These are phyloP conservation scores for Colletotrichum sp. DNA, from an alignment of 2,329 filamentous ascomycete genomes.

Conservation along the genomic window DNA sequence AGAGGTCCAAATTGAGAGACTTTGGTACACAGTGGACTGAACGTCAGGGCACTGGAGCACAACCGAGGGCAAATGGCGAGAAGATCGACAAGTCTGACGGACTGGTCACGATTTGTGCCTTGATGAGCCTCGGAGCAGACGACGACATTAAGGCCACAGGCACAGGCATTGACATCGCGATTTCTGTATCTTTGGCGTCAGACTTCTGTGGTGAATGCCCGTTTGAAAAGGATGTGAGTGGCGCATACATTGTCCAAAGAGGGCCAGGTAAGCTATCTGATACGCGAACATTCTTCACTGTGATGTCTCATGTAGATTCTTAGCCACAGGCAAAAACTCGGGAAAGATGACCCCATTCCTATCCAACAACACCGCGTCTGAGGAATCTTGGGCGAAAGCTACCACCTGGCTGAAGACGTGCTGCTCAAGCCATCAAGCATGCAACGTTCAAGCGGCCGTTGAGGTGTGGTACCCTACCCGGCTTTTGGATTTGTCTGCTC, in stretches of 20 bases:
- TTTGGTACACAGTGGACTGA: background rate
- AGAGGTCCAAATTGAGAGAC: background rate
- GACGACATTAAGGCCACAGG: background rate
- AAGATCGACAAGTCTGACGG: background rate
- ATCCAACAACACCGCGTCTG: background rate
- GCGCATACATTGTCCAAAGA: background rate
- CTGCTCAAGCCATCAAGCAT: background rate
- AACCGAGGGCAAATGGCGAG: background rate
- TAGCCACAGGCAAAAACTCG: too few relatives aligned
- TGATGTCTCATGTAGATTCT: too few relatives aligned
- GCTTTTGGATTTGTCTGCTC: background rate
- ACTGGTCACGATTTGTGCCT: background rate
- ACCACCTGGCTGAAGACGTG: background rate
- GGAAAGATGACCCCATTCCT: background rate
- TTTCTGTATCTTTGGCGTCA: background rate
- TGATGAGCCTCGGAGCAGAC: background rate
- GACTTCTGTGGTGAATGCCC: background rate
- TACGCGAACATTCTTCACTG: too few relatives aligned
- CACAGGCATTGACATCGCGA: too few relatives aligned
- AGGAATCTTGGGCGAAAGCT: background rate
- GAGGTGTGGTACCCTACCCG: background rate
- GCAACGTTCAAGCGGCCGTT: background rate
- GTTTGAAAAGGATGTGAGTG: background rate
- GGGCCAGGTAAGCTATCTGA: background rate
- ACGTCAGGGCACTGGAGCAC: fast-evolving